These are phyloP conservation scores for Excoecaria cochinchinensis DNA, from an alignment of 345 rosid genomes.

Conservation along the genomic window DNA sequence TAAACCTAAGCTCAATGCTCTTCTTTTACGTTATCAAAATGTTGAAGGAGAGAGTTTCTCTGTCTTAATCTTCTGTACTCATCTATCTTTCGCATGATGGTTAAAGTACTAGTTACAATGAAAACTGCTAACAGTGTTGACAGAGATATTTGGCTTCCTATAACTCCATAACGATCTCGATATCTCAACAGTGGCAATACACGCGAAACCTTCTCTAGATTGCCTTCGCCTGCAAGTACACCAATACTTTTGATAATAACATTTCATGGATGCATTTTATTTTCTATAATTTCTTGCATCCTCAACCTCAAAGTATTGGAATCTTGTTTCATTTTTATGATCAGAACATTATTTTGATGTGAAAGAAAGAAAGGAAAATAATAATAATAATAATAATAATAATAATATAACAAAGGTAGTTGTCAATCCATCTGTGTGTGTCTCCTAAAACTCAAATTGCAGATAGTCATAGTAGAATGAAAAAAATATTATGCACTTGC, in stretches of 20 bases:
- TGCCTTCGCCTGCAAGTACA: constrained; percentile 43
- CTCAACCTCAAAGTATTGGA: neutral
- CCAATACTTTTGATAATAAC: neutral
- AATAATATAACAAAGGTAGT: no score
- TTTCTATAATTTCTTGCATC: neutral
- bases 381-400: no score
- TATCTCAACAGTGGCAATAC: constrained; percentile 25
- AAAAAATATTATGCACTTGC: constrained; percentile 10
- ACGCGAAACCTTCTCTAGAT: constrained; percentile 61
- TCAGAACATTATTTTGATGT: neutral
- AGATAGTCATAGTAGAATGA: neutral
- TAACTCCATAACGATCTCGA: constrained; percentile 27
- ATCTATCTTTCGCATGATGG: constrained; percentile 11
- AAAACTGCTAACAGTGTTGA: constrained; percentile 27
- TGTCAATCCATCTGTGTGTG: no score
- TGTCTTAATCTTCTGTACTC: neutral
- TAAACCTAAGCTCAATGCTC: neutral
- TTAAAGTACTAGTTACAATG: constrained; percentile 9
- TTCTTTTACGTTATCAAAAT: neutral
- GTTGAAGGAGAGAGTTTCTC: neutral
- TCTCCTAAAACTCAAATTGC: no score
- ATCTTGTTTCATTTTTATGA: neutral
- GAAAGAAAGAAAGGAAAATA: neutral
- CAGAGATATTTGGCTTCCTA: constrained; percentile 34
- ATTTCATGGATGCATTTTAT: neutral